Percentiles rank a stretch among this genome's conserved stretches.
Conservation (phyloP, 2,329 filamentous ascomycete genomes). For the Ceratocystis destructans region DNA sequence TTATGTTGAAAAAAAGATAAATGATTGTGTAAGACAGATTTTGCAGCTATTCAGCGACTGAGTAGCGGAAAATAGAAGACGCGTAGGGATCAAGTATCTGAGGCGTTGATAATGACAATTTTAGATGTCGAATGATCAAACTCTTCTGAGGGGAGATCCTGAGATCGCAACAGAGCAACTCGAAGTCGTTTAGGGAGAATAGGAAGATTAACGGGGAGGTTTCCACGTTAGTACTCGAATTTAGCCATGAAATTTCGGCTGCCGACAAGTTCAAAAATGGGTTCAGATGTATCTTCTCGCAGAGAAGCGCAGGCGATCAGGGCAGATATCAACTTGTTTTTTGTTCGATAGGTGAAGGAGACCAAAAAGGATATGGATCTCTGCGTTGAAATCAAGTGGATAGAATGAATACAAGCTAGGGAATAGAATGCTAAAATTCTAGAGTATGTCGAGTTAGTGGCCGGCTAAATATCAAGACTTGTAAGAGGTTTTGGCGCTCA, state of each 20-base stretch:
- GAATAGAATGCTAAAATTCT: slow-evolving; percentile 18
- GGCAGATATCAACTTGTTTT: background rate
- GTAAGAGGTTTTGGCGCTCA: background rate
- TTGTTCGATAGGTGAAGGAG: background rate
- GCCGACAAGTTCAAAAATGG: background rate
- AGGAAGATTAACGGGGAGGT: background rate
- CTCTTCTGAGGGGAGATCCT: background rate
- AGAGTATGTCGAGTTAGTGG: background rate
- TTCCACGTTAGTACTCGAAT: slow-evolving; percentile 2
- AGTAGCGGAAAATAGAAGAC: background rate
- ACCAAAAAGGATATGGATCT: background rate
- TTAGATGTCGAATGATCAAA: background rate
- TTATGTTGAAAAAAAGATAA: background rate
- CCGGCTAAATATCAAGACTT: background rate
- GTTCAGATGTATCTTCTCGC: slow-evolving; percentile 13
- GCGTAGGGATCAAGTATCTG: background rate
- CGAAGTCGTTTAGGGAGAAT: background rate
- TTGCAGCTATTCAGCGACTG: background rate
- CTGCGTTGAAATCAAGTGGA: background rate
- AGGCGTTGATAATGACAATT: background rate
- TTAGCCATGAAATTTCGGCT: slow-evolving; percentile 11
- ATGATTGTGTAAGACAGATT: background rate
- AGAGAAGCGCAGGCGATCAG: slow-evolving; percentile 5
- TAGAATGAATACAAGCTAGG: background rate
- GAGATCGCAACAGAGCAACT: background rate